Conservation (phyloP, 768 basidiomycete genomes). For the Rhodotorula toruloides region DNA sequence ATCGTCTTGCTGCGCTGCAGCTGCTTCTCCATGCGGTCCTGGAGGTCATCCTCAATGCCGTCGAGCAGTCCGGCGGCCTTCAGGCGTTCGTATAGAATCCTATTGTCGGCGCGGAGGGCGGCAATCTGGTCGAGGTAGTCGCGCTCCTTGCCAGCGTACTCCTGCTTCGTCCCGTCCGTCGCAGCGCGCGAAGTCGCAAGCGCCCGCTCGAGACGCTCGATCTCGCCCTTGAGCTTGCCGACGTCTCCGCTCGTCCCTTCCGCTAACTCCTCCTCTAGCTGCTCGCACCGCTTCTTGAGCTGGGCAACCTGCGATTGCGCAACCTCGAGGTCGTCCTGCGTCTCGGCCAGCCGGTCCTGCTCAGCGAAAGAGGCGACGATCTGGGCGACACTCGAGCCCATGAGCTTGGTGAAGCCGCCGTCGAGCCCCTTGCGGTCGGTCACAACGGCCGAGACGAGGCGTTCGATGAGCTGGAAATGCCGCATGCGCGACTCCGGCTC, state of each 20-base stretch:
- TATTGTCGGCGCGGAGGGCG: conserved; percentile 84
- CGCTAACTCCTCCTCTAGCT: conserved; percentile 71
- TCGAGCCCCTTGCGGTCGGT: conserved; percentile 68
- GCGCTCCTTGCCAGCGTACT: conserved; percentile 60
- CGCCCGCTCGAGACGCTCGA: conserved; percentile 68
- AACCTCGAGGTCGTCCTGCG: conserved; percentile 69
- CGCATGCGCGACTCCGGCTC: conserved; percentile 77
- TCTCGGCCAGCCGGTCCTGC: conserved; percentile 71
- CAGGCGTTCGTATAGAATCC: conserved; percentile 90
- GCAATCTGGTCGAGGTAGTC: conserved; percentile 79
- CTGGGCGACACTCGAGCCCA: conserved; percentile 82
- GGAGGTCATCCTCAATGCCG: conserved; percentile 65
- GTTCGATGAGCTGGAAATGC: conserved; percentile 86
- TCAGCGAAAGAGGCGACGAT: conserved; percentile 86
- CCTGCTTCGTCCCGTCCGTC: conserved; percentile 56
- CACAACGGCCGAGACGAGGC: conserved; percentile 81
- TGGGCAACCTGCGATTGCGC: conserved; percentile 61
- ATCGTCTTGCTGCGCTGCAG: conserved; percentile 79
- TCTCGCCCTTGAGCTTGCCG: conserved; percentile 67
- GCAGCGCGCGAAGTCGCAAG: conserved; percentile 72
- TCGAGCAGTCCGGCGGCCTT: conserved; percentile 71
- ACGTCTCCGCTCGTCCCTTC: conserved; percentile 77
- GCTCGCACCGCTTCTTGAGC: conserved; percentile 74
- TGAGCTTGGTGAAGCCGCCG: conserved; percentile 59
- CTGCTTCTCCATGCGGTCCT: conserved; percentile 72